phyloP scores from a whole-genome alignment of 139 green algal species.

The Diplosphaera chodatii region DNA sequence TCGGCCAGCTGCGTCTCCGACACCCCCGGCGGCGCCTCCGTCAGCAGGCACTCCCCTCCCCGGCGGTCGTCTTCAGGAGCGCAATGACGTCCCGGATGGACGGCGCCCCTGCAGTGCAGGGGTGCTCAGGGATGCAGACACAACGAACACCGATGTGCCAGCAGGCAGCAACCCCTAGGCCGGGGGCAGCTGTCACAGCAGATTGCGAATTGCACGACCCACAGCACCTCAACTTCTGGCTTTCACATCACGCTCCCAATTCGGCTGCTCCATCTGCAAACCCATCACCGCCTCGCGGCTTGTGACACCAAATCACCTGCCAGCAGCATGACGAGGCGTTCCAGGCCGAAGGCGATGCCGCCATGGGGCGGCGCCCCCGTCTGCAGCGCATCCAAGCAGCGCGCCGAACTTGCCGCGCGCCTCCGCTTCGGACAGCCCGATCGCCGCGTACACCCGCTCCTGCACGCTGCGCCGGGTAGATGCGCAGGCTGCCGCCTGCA shows the following conservation, averaged over 20 bases:
- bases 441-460: conserved; percentile 81
- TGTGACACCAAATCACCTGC: too few species aligned
- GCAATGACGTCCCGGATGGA: conserved; percentile 98
- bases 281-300: too few species aligned
- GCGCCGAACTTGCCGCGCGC: conserved; percentile 79
- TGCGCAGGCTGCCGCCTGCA: conserved; percentile 82
- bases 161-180: too few species aligned
- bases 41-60: conserved; percentile 85
- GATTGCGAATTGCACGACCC: too few species aligned
- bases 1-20: conserved; percentile 54
- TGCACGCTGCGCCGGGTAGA: conserved; percentile 89
- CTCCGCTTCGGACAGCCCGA: conserved; percentile 78
- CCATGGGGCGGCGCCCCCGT: conserved; percentile 90
- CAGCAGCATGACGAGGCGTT: conserved; percentile 93
- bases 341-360: conserved; percentile 88
- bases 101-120: conserved; percentile 26
- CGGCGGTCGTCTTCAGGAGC: conserved; percentile 95
- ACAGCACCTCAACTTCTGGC: too few species aligned
- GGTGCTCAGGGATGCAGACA: too few species aligned
- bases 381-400: conserved; percentile 74
- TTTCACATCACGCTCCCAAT: too few species aligned
- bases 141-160: too few species aligned
- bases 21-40: conserved; percentile 58
- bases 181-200: too few species aligned
- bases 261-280: too few species aligned